Conservation (phyloP, 192 early-diverging fungal genomes). For the Mortierella claussenii region DNA sequence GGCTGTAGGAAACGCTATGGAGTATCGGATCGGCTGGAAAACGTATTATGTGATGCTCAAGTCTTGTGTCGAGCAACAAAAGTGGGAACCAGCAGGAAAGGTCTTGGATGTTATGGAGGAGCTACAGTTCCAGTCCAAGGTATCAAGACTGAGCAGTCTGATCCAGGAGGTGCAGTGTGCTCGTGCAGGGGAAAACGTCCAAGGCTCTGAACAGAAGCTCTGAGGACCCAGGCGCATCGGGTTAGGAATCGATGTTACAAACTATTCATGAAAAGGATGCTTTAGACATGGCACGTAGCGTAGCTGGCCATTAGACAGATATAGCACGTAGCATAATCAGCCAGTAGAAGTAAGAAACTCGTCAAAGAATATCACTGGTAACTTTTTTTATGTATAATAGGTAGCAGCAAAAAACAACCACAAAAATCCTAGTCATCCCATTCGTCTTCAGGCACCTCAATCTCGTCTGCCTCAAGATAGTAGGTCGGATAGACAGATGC, state of each 20-base stretch:
- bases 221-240: no score
- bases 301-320: no score
- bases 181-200: neutral
- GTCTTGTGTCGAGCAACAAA: slow-evolving; percentile 20
- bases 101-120: slow-evolving; percentile 25
- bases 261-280: no score
- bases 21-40: slow-evolving; percentile 20
- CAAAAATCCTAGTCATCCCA: no score
- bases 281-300: no score
- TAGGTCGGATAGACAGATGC: slow-evolving; percentile 22
- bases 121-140: slow-evolving; percentile 9
- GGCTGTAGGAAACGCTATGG: neutral
- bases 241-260: no score
- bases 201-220: neutral
- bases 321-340: no score
- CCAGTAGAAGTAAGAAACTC: no score
- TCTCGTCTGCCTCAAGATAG: slow-evolving; percentile 37
- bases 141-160: slow-evolving; percentile 21
- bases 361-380: no score
- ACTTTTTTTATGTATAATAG: no score
- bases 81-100: slow-evolving; percentile 18
- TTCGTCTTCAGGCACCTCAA: slow-evolving; percentile 5
- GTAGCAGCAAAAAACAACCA: no score
- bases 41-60: slow-evolving; percentile 18
- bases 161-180: slow-evolving; percentile 13